Evolutionary conservation across 1,284 basidiomycete genomes (phyloP).

Genomic region (Lentinula novae-zelandiae): DNA sequence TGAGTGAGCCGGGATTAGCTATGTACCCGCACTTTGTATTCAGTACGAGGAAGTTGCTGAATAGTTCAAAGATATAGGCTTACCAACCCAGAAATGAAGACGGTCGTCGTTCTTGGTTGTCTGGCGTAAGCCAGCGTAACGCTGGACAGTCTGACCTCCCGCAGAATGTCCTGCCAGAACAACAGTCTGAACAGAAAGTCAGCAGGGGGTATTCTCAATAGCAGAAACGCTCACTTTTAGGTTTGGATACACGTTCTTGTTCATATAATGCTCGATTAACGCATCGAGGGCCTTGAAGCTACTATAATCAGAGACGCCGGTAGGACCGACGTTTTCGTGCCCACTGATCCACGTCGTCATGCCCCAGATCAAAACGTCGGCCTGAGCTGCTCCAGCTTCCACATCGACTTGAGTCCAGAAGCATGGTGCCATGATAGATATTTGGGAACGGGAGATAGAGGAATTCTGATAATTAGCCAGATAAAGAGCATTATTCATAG

Average conservation of each 20-base stretch:
- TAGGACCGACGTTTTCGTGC: background rate
- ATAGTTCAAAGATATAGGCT: background rate
- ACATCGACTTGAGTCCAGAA: constrained; percentile 1
- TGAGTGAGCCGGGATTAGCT: constrained; percentile 13
- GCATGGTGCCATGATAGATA: constrained; percentile 2
- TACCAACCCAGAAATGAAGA: constrained; percentile 9
- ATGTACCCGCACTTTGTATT: background rate
- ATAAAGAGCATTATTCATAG: constrained; percentile 4
- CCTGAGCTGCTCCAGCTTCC: background rate
- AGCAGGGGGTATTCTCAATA: background rate
- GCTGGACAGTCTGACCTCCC: constrained; percentile 13
- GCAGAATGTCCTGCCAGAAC: constrained; percentile 14
- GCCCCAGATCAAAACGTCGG: background rate
- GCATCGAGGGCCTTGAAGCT: constrained; percentile 2
- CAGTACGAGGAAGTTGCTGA: background rate
- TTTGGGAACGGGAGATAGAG: constrained; percentile 1
- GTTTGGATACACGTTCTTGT: background rate
- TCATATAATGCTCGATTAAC: constrained; percentile 1
- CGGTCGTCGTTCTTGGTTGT: constrained; percentile 3
- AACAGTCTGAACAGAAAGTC: constrained; percentile 1
- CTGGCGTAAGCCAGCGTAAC: constrained; percentile 10
- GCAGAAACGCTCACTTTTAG: background rate
- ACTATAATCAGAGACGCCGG: background rate
- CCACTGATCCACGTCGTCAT: constrained; percentile 3
- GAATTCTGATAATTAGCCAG: background rate